Evolutionary conservation across 768 basidiomycete species (phyloP).

Genomic region (Postia placenta): DNA sequence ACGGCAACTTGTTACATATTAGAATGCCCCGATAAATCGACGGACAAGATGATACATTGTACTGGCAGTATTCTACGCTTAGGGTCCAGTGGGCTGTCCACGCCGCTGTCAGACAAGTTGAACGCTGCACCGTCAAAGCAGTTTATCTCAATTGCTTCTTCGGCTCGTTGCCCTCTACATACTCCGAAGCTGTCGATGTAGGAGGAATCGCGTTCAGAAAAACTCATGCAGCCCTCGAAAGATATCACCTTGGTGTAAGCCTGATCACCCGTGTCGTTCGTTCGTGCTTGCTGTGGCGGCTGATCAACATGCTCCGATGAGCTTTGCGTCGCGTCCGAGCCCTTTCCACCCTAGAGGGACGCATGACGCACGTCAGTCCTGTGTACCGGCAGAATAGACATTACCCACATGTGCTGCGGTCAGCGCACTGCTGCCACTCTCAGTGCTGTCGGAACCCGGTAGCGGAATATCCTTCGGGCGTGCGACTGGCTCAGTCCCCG

Average conservation of each 20-base stretch:
- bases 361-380: too few species aligned
- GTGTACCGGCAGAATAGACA: too few species aligned
- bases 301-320: constrained; percentile 8
- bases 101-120: too few species aligned
- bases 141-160: neutral
- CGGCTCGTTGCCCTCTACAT: constrained; percentile 7
- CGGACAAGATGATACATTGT: too few species aligned
- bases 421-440: constrained; percentile 1
- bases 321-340: constrained; percentile 2
- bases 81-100: too few species aligned
- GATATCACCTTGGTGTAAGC: constrained; percentile 11
- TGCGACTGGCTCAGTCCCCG: constrained; percentile 1
- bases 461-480: neutral
- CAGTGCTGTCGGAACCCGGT: neutral
- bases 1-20: too few species aligned
- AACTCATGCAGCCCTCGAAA: neutral
- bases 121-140: too few species aligned
- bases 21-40: too few species aligned
- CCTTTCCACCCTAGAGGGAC: neutral
- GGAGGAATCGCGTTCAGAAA: neutral
- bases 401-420: constrained; percentile 10
- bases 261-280: constrained; percentile 11
- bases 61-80: too few species aligned
- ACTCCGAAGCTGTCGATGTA: constrained; percentile 7
- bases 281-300: constrained; percentile 4